A percentile compares a stretch with the other conserved stretches of the same genome.
These are phyloP conservation scores for Euptelea pleiosperma DNA, from an alignment of 164 flowering plant genomes.

Conservation along the genomic window DNA sequence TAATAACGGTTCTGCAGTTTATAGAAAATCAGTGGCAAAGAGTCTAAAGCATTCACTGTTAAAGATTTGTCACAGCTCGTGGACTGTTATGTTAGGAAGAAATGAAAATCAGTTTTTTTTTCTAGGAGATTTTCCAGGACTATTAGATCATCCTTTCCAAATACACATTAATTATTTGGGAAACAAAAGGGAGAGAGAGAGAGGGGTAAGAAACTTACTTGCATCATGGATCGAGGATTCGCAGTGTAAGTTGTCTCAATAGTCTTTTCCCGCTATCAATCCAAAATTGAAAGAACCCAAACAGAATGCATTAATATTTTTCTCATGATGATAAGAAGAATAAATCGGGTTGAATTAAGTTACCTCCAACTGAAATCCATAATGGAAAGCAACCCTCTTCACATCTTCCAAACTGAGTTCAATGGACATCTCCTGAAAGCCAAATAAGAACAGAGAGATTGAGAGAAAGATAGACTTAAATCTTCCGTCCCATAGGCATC, in stretches of 20 bases:
- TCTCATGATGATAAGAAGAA: background rate
- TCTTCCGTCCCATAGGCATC: constrained; percentile 82
- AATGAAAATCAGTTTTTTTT: background rate
- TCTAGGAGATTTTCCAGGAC: background rate
- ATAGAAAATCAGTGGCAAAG: background rate
- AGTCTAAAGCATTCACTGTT: too few species aligned
- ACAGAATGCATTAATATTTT: background rate
- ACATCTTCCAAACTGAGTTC: constrained; percentile 98
- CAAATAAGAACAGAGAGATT: background rate
- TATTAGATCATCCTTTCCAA: too few species aligned
- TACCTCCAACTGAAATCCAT: constrained; percentile 85
- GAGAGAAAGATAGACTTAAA: constrained; percentile 36
- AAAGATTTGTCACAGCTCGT: too few species aligned
- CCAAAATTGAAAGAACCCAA: constrained; percentile 6
- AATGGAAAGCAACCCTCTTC: constrained; percentile 66
- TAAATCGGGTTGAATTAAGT: background rate
- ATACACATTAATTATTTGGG: too few species aligned
- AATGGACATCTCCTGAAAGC: constrained; percentile 83
- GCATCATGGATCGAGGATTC: constrained; percentile 93
- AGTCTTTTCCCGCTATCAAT: constrained; percentile 68
- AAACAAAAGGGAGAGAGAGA: background rate
- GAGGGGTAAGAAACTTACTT: constrained; percentile 39
- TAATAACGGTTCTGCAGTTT: constrained; percentile 70
- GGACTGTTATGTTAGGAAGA: too few species aligned
- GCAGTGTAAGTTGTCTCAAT: constrained; percentile 89